Evolutionary conservation across 2,329 filamentous ascomycete genomes (phyloP).

Genomic region (Beauveria bassiana): DNA sequence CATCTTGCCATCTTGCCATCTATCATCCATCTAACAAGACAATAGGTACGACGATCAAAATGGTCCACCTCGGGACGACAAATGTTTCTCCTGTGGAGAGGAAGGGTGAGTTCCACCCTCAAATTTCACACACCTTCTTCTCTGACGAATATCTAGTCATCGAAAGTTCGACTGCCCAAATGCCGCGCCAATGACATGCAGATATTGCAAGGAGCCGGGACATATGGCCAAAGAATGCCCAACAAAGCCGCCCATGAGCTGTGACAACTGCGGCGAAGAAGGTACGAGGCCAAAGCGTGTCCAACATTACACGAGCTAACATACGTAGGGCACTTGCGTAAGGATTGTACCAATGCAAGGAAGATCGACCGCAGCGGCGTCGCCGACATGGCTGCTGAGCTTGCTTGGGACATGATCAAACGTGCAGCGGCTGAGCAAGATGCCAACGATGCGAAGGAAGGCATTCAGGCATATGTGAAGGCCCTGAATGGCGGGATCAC

Average conservation of each 20-base stretch:
- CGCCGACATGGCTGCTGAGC: slow-evolving; percentile 41
- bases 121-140: background rate
- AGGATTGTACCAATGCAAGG: slow-evolving; percentile 52
- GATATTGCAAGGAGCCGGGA: slow-evolving; percentile 41
- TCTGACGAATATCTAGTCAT: slow-evolving; percentile 17
- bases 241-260: slow-evolving; percentile 44
- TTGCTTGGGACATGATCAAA: slow-evolving; percentile 50
- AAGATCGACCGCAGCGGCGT: slow-evolving; percentile 47
- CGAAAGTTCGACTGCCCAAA: slow-evolving; percentile 29
- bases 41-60: slow-evolving; percentile 12
- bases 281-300: slow-evolving; percentile 31
- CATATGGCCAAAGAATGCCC: slow-evolving; percentile 57
- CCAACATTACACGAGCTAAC: slow-evolving; percentile 11
- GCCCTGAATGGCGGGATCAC: slow-evolving; percentile 44
- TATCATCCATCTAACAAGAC: background rate
- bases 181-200: slow-evolving; percentile 27
- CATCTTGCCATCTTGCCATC: too few species aligned
- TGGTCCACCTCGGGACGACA: slow-evolving; percentile 18
- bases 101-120: slow-evolving; percentile 21
- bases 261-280: slow-evolving; percentile 54
- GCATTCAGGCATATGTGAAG: slow-evolving; percentile 54
- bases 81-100: slow-evolving; percentile 32
- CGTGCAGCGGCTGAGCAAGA: slow-evolving; percentile 46
- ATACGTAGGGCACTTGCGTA: slow-evolving; percentile 43
- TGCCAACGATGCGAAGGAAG: slow-evolving; percentile 55